phyloP scores from a whole-genome alignment of 2,329 filamentous ascomycete genomes.

The Alternaria sp. region DNA sequence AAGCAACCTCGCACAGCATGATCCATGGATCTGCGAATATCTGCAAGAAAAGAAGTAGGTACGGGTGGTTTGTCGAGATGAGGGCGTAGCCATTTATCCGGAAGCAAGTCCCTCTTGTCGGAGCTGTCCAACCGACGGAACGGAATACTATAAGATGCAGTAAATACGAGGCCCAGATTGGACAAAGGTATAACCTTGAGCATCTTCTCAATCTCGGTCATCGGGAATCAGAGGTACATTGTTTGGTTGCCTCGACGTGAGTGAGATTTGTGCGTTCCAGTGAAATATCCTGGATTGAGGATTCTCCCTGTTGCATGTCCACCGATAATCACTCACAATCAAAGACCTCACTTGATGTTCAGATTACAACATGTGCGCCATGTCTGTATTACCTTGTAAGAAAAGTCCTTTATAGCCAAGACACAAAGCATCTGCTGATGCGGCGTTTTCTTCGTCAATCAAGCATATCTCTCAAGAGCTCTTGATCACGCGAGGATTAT shows the following conservation, averaged over 20 bases:
- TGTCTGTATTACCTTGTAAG: neutral
- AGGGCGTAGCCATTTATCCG: conserved; percentile 35
- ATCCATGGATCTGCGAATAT: conserved; percentile 1
- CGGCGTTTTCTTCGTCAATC: neutral
- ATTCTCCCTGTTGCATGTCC: neutral
- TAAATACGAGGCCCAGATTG: conserved; percentile 17
- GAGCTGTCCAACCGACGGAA: conserved; percentile 22
- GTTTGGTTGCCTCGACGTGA: neutral
- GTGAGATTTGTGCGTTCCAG: neutral
- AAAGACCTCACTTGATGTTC: neutral
- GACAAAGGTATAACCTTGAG: conserved; percentile 28
- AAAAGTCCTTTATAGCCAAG: conserved; percentile 4
- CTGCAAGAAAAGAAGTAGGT: neutral
- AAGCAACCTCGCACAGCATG: conserved; percentile 1
- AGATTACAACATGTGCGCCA: neutral
- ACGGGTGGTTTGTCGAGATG: neutral
- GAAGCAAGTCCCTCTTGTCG: conserved; percentile 28
- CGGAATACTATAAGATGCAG: conserved; percentile 14
- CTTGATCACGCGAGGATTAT: neutral
- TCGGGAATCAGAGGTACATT: conserved; percentile 6
- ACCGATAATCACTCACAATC: neutral
- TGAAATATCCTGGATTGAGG: neutral
- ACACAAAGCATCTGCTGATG: conserved; percentile 1
- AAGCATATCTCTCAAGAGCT: conserved; percentile 7
- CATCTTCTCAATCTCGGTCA: conserved; percentile 5